phyloP scores from a whole-genome alignment of 129 eudicot genomes.

The carrot (Daucus carota) region DNA sequence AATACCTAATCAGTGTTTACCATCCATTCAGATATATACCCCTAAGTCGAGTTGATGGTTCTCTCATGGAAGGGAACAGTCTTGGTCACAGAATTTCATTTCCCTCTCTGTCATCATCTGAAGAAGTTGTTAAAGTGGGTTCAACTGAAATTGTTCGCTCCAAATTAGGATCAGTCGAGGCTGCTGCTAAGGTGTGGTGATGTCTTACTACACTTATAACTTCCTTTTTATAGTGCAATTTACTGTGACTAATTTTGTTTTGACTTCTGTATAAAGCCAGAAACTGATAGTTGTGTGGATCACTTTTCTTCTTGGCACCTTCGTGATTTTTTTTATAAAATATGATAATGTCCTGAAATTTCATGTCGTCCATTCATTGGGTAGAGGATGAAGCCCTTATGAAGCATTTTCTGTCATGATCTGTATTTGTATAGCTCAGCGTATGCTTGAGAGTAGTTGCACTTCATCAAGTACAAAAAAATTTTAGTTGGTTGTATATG shows the following conservation, averaged over 20 bases:
- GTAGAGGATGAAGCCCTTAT: background rate
- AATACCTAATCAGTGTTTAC: constrained; percentile 6
- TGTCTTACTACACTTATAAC: background rate
- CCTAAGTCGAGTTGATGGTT: constrained; percentile 44
- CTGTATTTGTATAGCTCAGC: background rate
- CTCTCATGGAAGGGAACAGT: constrained; percentile 20
- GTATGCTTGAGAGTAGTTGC: background rate
- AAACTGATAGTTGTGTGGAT: background rate
- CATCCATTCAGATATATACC: constrained; percentile 66
- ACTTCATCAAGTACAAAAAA: background rate
- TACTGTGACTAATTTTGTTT: background rate
- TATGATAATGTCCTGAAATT: background rate
- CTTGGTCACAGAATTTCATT: constrained; percentile 32
- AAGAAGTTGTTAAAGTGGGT: constrained; percentile 52
- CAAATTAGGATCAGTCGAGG: constrained; percentile 58
- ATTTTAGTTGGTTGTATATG: background rate
- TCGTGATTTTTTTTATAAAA: background rate
- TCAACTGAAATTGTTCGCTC: constrained; percentile 50
- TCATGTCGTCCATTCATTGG: background rate
- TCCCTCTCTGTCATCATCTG: constrained; percentile 56
- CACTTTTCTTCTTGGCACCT: background rate
- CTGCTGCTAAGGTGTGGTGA: constrained; percentile 71
- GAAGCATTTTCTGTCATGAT: background rate
- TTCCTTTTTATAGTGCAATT: background rate
- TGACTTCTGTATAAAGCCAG: background rate